Base-by-base conservation (phyloP, 306 rosid genomes). In the Crotalaria pallida region DNA sequence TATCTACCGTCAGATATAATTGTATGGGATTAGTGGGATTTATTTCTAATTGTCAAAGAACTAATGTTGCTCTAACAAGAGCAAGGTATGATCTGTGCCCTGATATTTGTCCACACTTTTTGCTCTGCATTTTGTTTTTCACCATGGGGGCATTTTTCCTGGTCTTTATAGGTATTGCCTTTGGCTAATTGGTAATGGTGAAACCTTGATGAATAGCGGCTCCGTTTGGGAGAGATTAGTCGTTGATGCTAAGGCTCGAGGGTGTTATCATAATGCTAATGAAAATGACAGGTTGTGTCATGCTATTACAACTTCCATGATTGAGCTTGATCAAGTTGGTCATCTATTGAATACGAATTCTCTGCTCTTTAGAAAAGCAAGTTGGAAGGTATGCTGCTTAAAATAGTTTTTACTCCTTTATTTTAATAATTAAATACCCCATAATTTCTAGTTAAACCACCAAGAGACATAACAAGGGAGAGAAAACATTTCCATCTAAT, bases 11-110 rank as follows among this genome's bases (percentile, higher is more conserved):
- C 34, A 79, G 85, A 65, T 74, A 74, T 38, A 86, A 81, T 41
- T 60, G 7, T 36, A 79, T 66, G 41, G 88, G 88, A 33, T 65
- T 34, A 10, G 58, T 88, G 18, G 87, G 93, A 40, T 88, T 85
- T 59, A 69, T 85, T 49, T 82, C 90, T 10, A 81, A 81, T 58
- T 40, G 7, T 47, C 86, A 81, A 63, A 85, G 88, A 77, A 77
- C 88, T 56, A 88, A 88, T 74, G 86, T 88, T 60, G 79, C 85
- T 27, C 69, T 88, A 56, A 83, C 92, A 23, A 86, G 88, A 16
- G 89, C 89, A 45, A 78, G 89, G 89, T 87, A 74, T 47, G 59
- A 65, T 34, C 31, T 70, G 40, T 58, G 1, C 53, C 65, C 64
- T 10, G 34, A 33, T 38, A 59, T 48, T 48, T 23, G 2, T 21